Evolutionary conservation across 2,329 filamentous ascomycete genomes (phyloP).

Genomic region (Paraphaeosphaeria sporulosa): DNA sequence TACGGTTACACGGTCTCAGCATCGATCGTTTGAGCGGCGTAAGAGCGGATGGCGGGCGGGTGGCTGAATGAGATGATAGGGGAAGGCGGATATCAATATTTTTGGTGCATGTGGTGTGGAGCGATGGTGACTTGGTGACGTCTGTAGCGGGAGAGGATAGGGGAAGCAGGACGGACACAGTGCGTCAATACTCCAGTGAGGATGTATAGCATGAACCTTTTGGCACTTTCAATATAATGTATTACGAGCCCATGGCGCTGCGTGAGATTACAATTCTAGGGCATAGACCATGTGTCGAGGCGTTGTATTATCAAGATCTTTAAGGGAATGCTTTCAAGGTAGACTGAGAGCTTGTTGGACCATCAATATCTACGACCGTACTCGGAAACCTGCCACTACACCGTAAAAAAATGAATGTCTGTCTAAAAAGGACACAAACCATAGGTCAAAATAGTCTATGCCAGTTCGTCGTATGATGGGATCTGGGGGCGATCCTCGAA

Average conservation of each 20-base stretch:
- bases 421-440: too few relatives aligned
- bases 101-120: not conserved
- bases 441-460: too few relatives aligned
- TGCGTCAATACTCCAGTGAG: too few relatives aligned
- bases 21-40: not conserved
- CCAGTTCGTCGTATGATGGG: too few relatives aligned
- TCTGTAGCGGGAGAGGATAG: too few relatives aligned
- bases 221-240: not conserved
- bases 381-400: too few relatives aligned
- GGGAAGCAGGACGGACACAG: too few relatives aligned
- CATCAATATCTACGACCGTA: too few relatives aligned
- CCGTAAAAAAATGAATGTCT: too few relatives aligned
- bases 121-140: too few relatives aligned
- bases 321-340: not conserved
- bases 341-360: not conserved
- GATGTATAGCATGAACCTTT: too few relatives aligned
- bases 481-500: not conserved
- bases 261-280: not conserved
- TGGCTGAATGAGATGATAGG: not conserved
- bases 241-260: not conserved
- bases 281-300: not conserved
- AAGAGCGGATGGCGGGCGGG: conserved; percentile 1
- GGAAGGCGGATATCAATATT: not conserved
- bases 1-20: not conserved
- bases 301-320: not conserved